phyloP scores from a whole-genome alignment of 345 rosid genomes.

The Rubroshorea leprosula region DNA sequence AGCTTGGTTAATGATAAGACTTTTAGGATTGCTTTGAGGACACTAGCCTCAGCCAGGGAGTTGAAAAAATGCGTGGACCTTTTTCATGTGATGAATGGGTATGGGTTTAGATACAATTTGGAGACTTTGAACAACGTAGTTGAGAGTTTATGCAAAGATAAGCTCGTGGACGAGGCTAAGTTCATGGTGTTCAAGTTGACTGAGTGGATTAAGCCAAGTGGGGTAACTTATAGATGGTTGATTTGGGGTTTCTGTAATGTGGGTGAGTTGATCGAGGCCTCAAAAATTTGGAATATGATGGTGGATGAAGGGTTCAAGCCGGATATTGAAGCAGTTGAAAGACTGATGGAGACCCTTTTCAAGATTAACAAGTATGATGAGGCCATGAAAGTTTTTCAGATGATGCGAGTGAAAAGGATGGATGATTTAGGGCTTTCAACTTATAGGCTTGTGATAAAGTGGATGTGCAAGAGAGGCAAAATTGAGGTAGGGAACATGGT shows the following conservation, averaged over 20 bases:
- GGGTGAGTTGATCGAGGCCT: conserved; percentile 70
- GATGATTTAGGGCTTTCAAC: conserved; percentile 52
- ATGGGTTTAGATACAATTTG: conserved; percentile 44
- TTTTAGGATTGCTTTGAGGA: conserved; percentile 48
- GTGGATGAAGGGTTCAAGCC: conserved; percentile 64
- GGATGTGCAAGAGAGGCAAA: conserved; percentile 74
- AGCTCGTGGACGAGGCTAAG: conserved; percentile 66
- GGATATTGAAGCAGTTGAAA: conserved; percentile 45
- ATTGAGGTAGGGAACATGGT: conserved; percentile 34
- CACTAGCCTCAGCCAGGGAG: conserved; percentile 61
- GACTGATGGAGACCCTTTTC: conserved; percentile 57
- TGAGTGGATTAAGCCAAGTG: conserved; percentile 46
- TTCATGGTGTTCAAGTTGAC: conserved; percentile 49
- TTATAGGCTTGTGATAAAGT: conserved; percentile 58
- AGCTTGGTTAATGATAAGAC: conserved; percentile 66
- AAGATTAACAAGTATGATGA: conserved; percentile 54
- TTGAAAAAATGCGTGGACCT: conserved; percentile 60
- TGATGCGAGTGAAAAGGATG: conserved; percentile 40
- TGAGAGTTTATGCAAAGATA: conserved; percentile 44
- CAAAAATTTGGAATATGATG: conserved; percentile 73
- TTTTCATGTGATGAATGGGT: conserved; percentile 60
- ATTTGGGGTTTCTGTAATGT: conserved; percentile 57
- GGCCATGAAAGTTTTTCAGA: conserved; percentile 61
- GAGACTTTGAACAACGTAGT: conserved; percentile 48
- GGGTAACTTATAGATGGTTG: conserved; percentile 55